A percentile compares a stretch with the other conserved stretches of the same genome.
Conservation (phyloP, 176 grass and related monocot genomes). For the Puya raimondii region DNA sequence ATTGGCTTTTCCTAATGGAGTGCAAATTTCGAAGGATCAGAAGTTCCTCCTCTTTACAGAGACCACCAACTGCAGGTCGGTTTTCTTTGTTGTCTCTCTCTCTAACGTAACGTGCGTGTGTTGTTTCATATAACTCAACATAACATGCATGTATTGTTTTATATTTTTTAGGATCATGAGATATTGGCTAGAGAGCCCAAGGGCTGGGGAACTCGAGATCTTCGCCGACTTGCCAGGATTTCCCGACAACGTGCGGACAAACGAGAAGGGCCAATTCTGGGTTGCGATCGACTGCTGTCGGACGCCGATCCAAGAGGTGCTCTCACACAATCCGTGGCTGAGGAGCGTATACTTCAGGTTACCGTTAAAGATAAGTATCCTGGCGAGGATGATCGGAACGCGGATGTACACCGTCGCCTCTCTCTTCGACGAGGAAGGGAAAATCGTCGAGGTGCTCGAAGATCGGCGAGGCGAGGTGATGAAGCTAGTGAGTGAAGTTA, state of each 20-base stretch:
- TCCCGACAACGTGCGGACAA: constrained; percentile 71
- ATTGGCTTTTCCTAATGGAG: constrained; percentile 75
- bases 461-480: constrained; percentile 69
- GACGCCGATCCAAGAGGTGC: constrained; percentile 48
- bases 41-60: constrained; percentile 73
- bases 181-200: constrained; percentile 64
- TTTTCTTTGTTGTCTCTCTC: not conserved
- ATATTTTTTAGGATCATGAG: constrained; percentile 53
- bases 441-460: constrained; percentile 61
- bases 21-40: constrained; percentile 78
- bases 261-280: constrained; percentile 65
- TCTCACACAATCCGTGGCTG: constrained; percentile 74
- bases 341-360: constrained; percentile 58
- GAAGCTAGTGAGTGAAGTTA: constrained; percentile 78
- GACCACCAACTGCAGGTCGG: constrained; percentile 82
- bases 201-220: constrained; percentile 42
- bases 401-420: constrained; percentile 70
- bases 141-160: not conserved
- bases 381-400: constrained; percentile 42
- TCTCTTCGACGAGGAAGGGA: constrained; percentile 55
- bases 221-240: constrained; percentile 77
- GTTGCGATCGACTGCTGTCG: constrained; percentile 88
- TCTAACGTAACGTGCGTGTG: no score
- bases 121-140: no score
- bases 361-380: constrained; percentile 48